Base-by-base conservation (phyloP, 1,284 basidiomycete genomes). In the Leucoagaricus sp. region DNA sequence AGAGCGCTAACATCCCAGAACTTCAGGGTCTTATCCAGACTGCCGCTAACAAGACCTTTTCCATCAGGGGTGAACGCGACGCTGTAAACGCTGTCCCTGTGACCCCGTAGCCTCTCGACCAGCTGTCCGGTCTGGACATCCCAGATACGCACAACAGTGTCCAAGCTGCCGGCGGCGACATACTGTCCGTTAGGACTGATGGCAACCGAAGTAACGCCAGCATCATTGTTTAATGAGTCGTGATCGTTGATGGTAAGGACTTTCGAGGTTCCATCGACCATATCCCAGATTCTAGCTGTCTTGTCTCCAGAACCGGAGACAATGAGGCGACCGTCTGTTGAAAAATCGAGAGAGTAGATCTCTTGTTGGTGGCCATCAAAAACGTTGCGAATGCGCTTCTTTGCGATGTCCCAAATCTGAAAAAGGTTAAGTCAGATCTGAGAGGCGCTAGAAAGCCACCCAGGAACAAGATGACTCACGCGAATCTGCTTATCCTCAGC, bases 31-130 rank as follows among this genome's bases (percentile, higher is more conserved):
- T 92, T 91, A 69, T 97, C 94, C 63, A 96, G 75, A 61, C 89
- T 92, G 23, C 94, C 94, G 55, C 89, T 92, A 9, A 96, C 87
- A 53, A 96, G 76, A 3, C 85, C 85, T 64, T 83, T 86, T 19
- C 94, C 93, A 64, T 94, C 93, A 0, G 93, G 93, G 0, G 92
- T 92, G 70, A 96, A 96, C 17, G 87, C 88, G 23, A 96, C 93
- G 41, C 93, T 86, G 54, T 91, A 94, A 48, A 96, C 93, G 58
- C 87, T 91, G 68, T 96, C 94, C 64, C 85, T 82, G 72, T 96
- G 94, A 1, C 91, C 91, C 58, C 86, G 81, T 58, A 96, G 75
- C 45, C 89, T 76, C 72, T 94, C 93, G n/a, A 95, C 79, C 46
- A 95, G 78, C 49, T 77, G 69, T 5, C 91, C 93, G 0, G 84